phyloP scores from a whole-genome alignment of 2,329 filamentous ascomycete species.

The Ophiocordyceps polyrhachis-furcata region DNA sequence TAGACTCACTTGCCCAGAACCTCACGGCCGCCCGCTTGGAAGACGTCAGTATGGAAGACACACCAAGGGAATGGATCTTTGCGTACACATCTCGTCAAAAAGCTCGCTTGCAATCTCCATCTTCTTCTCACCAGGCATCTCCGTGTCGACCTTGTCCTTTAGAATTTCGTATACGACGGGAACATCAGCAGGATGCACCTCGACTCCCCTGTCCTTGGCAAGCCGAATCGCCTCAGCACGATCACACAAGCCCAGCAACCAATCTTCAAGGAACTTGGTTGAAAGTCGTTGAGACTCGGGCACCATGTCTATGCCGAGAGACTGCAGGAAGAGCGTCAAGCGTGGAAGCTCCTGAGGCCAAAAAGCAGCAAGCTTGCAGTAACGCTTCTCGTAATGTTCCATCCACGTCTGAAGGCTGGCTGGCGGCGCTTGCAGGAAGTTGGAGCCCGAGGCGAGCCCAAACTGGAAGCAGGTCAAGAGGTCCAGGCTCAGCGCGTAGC shows the following conservation, averaged over 20 bases:
- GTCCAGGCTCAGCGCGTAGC: not conserved
- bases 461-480: not conserved
- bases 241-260: not conserved
- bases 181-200: not conserved
- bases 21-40: not conserved
- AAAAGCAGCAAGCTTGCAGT: not conserved
- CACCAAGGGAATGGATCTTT: too few relatives aligned
- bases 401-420: not conserved
- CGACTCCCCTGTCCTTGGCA: not conserved
- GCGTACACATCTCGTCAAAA: slow-evolving; percentile 1
- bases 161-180: not conserved
- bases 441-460: not conserved
- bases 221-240: not conserved
- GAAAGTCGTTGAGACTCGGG: not conserved
- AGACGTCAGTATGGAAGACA: not conserved
- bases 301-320: not conserved
- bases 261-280: not conserved
- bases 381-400: not conserved
- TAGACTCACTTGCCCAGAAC: not conserved
- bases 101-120: not conserved
- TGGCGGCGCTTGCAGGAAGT: not conserved
- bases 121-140: not conserved
- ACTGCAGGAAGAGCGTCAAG: not conserved
- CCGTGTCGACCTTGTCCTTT: not conserved
- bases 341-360: not conserved